A percentile compares a stretch with the other conserved stretches of the same genome.
Evolutionary conservation across 163 green algal species (phyloP).

Genomic region (Smithsoniella earleae): DNA sequence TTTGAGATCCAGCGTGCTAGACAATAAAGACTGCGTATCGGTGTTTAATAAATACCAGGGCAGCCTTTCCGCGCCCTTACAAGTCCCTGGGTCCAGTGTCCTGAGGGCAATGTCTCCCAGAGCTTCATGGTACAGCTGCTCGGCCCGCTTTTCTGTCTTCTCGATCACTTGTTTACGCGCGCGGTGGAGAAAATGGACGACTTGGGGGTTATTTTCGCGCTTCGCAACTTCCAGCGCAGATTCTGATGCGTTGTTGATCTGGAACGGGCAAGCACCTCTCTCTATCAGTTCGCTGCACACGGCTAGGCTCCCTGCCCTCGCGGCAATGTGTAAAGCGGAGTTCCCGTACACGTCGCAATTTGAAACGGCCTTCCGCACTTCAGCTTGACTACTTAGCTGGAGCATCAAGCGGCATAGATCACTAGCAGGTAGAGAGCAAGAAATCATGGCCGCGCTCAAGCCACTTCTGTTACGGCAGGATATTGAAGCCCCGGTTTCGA

Average conservation of each 20-base stretch:
- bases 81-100: too few relatives aligned
- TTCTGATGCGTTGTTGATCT: constrained; percentile 3
- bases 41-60: too few relatives aligned
- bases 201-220: background rate
- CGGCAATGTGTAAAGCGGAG: background rate
- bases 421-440: background rate
- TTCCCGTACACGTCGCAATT: constrained; percentile 1
- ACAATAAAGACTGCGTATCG: too few relatives aligned
- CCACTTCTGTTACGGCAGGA: background rate
- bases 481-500: background rate
- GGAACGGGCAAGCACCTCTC: background rate
- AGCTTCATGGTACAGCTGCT: constrained; percentile 4
- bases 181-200: background rate
- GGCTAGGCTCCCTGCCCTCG: background rate
- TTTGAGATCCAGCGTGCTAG: too few relatives aligned
- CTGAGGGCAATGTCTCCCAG: too few relatives aligned
- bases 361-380: background rate
- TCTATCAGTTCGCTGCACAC: background rate
- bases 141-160: background rate
- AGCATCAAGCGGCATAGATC: background rate
- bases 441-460: background rate
- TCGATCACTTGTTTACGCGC: background rate
- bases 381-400: background rate
- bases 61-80: too few relatives aligned
- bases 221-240: constrained; percentile 12